Conservation (phyloP, 208 protist species). For the Porcisia deanei region DNA sequence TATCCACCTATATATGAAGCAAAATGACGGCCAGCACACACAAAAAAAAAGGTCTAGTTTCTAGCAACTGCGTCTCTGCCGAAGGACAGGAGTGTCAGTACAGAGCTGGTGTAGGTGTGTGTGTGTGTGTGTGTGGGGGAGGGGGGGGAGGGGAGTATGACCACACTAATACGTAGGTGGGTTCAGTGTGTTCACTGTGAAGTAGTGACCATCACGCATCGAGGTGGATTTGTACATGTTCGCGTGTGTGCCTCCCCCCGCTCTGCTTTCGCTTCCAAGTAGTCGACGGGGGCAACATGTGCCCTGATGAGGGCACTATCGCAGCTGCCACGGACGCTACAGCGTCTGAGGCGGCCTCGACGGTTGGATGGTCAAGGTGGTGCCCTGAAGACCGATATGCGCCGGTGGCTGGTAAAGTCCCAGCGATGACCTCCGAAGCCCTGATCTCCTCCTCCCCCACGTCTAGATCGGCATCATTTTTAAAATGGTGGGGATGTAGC, state of each 20-base stretch:
- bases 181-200: conserved; percentile 4
- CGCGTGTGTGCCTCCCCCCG: neutral
- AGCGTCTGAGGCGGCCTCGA: neutral
- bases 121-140: neutral
- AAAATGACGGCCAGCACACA: too few species aligned
- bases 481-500: neutral
- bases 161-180: neutral
- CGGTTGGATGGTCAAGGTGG: neutral
- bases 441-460: neutral
- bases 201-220: conserved; percentile 5
- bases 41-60: too few species aligned
- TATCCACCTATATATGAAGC: too few species aligned
- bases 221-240: neutral
- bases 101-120: neutral
- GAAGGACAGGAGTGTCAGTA: neutral
- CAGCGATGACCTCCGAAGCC: neutral
- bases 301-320: neutral
- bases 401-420: neutral
- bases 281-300: neutral
- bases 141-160: neutral
- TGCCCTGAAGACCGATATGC: neutral
- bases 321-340: neutral
- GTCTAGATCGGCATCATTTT: neutral
- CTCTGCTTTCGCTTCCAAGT: conserved; percentile 6
- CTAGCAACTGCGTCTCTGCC: neutral